phyloP scores from a whole-genome alignment of 2,329 filamentous ascomycete species.

The Ambrosiella cleistominuta region DNA sequence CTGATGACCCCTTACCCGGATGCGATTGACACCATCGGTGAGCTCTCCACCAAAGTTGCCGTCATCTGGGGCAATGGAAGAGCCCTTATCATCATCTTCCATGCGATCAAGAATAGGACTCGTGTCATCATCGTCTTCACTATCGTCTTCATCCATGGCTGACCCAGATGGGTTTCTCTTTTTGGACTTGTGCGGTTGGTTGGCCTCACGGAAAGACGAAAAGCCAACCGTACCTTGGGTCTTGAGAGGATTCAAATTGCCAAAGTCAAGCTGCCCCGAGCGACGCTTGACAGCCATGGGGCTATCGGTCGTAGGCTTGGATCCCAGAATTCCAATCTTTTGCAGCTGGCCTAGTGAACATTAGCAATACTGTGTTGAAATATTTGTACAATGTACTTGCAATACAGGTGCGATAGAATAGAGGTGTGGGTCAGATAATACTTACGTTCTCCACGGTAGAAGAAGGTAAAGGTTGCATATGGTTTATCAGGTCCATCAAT shows the following conservation, averaged over 20 bases:
- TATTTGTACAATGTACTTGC: background rate
- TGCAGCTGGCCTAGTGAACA: constrained; percentile 59
- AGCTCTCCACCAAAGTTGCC: constrained; percentile 55
- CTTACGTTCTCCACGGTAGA: constrained; percentile 89
- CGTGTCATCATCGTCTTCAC: constrained; percentile 56
- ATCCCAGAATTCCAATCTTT: constrained; percentile 78
- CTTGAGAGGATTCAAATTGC: constrained; percentile 68
- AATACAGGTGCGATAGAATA: background rate
- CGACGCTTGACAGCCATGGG: constrained; percentile 53
- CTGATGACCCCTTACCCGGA: constrained; percentile 45
- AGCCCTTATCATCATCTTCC: constrained; percentile 46
- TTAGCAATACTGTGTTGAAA: background rate
- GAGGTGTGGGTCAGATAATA: constrained; percentile 16
- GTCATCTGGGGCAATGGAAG: constrained; percentile 50
- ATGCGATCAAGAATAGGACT: constrained; percentile 44
- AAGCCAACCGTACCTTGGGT: constrained; percentile 79
- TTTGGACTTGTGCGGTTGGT: constrained; percentile 39
- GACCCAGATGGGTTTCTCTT: constrained; percentile 47
- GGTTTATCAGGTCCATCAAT: constrained; percentile 93
- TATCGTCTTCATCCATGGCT: constrained; percentile 56
- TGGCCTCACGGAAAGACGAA: constrained; percentile 64
- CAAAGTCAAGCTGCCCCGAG: constrained; percentile 70
- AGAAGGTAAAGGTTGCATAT: constrained; percentile 93
- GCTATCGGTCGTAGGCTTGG: constrained; percentile 46
- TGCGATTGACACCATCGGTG: constrained; percentile 64